A percentile compares a stretch with the other conserved stretches of the same genome.
phyloP scores from a whole-genome alignment of 1,284 basidiomycete species.

The Sutorius eximius region DNA sequence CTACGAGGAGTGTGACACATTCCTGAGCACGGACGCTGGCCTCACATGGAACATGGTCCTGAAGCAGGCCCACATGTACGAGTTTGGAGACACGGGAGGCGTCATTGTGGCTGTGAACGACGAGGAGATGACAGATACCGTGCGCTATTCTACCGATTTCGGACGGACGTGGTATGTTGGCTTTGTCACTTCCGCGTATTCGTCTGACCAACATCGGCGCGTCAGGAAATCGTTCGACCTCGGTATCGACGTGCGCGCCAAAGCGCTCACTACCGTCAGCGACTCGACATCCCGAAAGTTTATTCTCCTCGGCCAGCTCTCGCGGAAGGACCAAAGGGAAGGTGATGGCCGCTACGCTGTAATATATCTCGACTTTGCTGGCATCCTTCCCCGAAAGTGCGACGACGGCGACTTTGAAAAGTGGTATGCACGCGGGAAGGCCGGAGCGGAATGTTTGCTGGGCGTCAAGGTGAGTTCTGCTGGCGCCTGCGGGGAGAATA shows the following conservation, averaged over 20 bases:
- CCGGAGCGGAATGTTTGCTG: constrained; percentile 84
- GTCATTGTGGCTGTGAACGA: constrained; percentile 87
- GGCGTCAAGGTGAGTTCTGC: constrained; percentile 77
- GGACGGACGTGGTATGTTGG: constrained; percentile 77
- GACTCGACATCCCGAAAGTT: constrained; percentile 96
- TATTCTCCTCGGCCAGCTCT: constrained; percentile 77
- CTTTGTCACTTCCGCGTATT: background rate
- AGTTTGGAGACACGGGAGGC: constrained; percentile 90
- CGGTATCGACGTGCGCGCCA: constrained; percentile 72
- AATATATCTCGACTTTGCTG: constrained; percentile 84
- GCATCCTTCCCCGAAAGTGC: constrained; percentile 72
- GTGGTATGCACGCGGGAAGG: constrained; percentile 79
- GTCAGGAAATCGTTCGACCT: constrained; percentile 71
- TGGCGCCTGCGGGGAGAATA: background rate
- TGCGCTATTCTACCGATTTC: constrained; percentile 85
- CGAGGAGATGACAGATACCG: constrained; percentile 72
- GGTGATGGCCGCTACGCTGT: constrained; percentile 67
- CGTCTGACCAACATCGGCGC: constrained; percentile 51
- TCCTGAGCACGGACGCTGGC: constrained; percentile 89
- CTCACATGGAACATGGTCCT: constrained; percentile 82
- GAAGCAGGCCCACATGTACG: constrained; percentile 86
- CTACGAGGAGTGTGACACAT: constrained; percentile 93
- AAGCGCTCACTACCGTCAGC: constrained; percentile 79
- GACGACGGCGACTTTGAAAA: constrained; percentile 75
- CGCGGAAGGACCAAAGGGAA: constrained; percentile 58